A percentile compares a stretch with the other conserved stretches of the same genome.
Evolutionary conservation across 306 rosid genomes (phyloP).

Genomic region (Cucurbita argyrosperma): DNA sequence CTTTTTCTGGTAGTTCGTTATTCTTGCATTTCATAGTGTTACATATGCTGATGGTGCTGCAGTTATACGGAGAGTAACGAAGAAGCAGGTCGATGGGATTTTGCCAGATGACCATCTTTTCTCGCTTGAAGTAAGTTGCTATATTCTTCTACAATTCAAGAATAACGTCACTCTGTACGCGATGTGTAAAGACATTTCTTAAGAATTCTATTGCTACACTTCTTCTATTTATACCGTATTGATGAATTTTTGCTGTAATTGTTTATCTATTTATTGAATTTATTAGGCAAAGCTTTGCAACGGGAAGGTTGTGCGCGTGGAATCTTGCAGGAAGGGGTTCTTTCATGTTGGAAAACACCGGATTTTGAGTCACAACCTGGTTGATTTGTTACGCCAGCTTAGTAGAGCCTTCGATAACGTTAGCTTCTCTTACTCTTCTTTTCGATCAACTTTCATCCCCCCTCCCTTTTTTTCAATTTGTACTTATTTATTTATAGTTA

Average conservation of each 20-base stretch:
- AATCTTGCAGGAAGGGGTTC: constrained; percentile 82
- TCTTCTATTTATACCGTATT: not conserved
- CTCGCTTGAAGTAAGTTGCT: constrained; percentile 55
- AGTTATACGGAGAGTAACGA: constrained; percentile 57
- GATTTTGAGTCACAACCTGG: constrained; percentile 65
- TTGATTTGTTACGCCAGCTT: constrained; percentile 79
- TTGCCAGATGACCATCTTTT: constrained; percentile 51
- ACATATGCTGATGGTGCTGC: constrained; percentile 8
- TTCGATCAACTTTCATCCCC: not conserved
- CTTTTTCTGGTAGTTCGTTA: not conserved
- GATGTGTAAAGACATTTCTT: not conserved
- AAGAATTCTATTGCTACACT: not conserved
- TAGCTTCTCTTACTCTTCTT: constrained; percentile 10
- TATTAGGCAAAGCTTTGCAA: constrained; percentile 77
- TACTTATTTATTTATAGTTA: not conserved
- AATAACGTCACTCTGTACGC: not conserved
- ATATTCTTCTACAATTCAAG: constrained; percentile 1
- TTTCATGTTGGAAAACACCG: constrained; percentile 72
- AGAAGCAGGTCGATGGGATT: constrained; percentile 52
- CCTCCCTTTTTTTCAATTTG: not conserved
- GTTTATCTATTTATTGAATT: not conserved
- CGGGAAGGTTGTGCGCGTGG: constrained; percentile 79
- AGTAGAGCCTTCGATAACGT: constrained; percentile 89
- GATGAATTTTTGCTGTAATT: not conserved
- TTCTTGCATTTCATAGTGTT: not conserved